phyloP scores from a whole-genome alignment of 306 rosid species.

The Castanospermum australe region DNA sequence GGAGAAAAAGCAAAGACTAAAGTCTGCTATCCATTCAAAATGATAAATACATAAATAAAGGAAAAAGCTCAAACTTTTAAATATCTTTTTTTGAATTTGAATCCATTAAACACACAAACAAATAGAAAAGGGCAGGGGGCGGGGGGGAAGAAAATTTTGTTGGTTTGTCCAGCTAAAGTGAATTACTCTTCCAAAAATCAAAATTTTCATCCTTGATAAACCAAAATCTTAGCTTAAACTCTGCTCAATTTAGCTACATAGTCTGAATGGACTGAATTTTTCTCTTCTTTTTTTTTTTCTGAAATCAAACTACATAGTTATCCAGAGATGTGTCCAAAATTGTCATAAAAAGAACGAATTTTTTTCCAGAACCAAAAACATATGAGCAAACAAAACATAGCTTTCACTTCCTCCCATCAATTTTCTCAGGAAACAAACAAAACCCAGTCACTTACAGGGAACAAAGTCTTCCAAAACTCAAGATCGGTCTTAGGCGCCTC shows the following conservation, averaged over 20 bases:
- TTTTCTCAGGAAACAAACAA: constrained; percentile 53
- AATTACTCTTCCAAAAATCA: background rate
- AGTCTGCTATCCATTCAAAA: constrained; percentile 13
- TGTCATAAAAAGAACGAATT: background rate
- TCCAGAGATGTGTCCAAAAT: constrained; percentile 11
- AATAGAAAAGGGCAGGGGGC: background rate
- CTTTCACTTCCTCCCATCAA: constrained; percentile 30
- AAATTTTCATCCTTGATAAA: background rate
- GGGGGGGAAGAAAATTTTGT: background rate
- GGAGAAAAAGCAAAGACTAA: constrained; percentile 13
- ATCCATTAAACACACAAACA: background rate
- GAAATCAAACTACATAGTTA: constrained; percentile 11
- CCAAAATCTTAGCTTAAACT: constrained; percentile 2
- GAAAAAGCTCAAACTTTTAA: background rate
- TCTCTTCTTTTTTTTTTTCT: background rate
- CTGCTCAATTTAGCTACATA: constrained; percentile 12
- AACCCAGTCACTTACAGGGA: constrained; percentile 68
- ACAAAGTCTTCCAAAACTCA: constrained; percentile 91
- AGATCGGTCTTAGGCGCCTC: constrained; percentile 90
- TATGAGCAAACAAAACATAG: constrained; percentile 33
- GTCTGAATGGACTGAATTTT: background rate
- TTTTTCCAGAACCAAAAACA: background rate
- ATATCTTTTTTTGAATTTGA: background rate
- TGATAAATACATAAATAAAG: background rate
- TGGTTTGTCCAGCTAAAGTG: background rate